Evolutionary conservation across 192 early-diverging fungal species (phyloP).

Genomic region (Rhizophagus sp.): DNA sequence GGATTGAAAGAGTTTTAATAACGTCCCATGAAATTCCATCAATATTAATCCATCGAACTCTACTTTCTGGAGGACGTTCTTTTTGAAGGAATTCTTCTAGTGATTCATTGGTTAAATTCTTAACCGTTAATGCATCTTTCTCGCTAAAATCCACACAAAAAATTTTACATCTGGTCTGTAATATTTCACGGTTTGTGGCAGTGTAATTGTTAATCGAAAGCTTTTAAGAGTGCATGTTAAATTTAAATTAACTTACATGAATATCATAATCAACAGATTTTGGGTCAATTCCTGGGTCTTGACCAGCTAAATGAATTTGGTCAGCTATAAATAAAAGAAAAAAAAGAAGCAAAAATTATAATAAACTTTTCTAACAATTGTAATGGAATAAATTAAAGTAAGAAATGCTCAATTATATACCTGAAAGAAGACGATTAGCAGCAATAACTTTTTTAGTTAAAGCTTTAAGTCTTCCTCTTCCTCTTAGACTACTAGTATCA

Average conservation of each 20-base stretch:
- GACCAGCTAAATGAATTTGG: neutral
- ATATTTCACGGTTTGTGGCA: neutral
- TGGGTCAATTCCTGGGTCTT: conserved; percentile 9
- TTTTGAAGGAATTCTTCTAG: neutral
- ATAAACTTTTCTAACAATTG: neutral
- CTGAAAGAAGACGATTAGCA: neutral
- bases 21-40: conserved; percentile 51
- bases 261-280: conserved; percentile 11
- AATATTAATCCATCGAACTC: conserved; percentile 57
- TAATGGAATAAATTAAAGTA: neutral
- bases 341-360: neutral
- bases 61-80: conserved; percentile 41
- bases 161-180: neutral
- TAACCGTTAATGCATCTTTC: neutral
- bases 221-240: neutral
- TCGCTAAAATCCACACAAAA: conserved; percentile 6
- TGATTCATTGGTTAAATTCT: neutral
- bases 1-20: conserved; percentile 39
- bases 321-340: neutral
- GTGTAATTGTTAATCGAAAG: neutral
- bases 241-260: neutral
- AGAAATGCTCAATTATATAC: neutral
- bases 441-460: neutral
- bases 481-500: neutral
- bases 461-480: neutral